These are phyloP conservation scores for Yarrowia alimentaria DNA, from an alignment of 805 yeast genomes.

Conservation along the genomic window DNA sequence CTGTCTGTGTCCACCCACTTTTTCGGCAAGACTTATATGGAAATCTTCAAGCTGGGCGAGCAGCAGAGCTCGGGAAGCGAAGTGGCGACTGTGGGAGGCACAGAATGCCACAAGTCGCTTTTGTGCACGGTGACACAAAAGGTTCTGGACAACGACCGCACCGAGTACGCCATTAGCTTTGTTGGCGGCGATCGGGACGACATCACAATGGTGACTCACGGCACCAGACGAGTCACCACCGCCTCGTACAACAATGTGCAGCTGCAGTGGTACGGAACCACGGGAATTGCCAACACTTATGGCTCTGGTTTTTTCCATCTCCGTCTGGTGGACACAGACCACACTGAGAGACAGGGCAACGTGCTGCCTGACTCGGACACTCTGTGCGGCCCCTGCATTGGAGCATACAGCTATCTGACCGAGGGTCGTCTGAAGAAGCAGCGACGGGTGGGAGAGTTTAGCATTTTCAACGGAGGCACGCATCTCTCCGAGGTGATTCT, in stretches of 20 bases:
- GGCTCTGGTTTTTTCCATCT: slow-evolving; percentile 23
- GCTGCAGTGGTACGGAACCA: slow-evolving; percentile 27
- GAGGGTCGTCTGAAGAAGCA: slow-evolving; percentile 12
- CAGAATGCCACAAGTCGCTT: slow-evolving; percentile 8
- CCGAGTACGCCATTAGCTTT: neutral
- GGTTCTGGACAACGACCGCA: slow-evolving; percentile 16
- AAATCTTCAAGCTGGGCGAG: slow-evolving; percentile 9
- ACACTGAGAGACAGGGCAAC: slow-evolving; percentile 11
- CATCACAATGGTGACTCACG: slow-evolving; percentile 24
- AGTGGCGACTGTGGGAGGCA: neutral
- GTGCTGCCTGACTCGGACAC: slow-evolving; percentile 14
- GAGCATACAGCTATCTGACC: slow-evolving; percentile 23
- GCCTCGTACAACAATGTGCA: slow-evolving; percentile 8
- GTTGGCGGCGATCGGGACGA: slow-evolving; percentile 1
- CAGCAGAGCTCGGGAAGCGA: neutral
- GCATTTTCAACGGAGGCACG: slow-evolving; percentile 18
- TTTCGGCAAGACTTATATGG: slow-evolving; percentile 27
- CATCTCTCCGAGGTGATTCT: slow-evolving; percentile 21
- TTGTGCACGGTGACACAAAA: slow-evolving; percentile 18
- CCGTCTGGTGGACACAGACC: slow-evolving; percentile 5
- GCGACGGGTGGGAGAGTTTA: slow-evolving; percentile 22
- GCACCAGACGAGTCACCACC: slow-evolving; percentile 18
- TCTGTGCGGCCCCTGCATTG: slow-evolving; percentile 25
- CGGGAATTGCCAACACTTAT: slow-evolving; percentile 22
- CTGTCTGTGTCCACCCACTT: slow-evolving; percentile 23